Conservation (phyloP, 768 basidiomycete genomes). For the Pisolithus tinctorius region DNA sequence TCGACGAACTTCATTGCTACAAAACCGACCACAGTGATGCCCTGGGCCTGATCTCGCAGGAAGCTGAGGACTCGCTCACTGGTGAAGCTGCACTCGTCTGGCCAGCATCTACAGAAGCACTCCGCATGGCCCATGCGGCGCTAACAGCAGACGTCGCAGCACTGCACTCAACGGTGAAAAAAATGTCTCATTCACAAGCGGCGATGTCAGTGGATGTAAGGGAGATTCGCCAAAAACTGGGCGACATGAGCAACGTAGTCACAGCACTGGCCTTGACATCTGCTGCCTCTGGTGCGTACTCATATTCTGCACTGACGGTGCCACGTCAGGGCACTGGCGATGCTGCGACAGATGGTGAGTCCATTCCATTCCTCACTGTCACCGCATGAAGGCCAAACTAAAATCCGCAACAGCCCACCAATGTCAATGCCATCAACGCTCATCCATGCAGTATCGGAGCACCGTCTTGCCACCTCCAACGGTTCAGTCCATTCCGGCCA, state of each 20-base stretch:
- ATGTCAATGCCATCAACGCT: too few species aligned
- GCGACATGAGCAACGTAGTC: background rate
- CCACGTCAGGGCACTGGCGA: too few species aligned
- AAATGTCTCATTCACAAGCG: background rate
- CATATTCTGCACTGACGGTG: too few species aligned
- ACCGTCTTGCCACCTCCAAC: too few species aligned
- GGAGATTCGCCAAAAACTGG: background rate
- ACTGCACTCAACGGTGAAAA: background rate
- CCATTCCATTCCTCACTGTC: too few species aligned
- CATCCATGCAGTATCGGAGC: too few species aligned
- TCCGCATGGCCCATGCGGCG: background rate
- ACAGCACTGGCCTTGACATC: too few species aligned
- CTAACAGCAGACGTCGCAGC: background rate
- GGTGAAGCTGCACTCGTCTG: background rate
- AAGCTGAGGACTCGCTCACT: background rate
- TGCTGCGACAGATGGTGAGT: too few species aligned
- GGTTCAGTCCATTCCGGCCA: too few species aligned
- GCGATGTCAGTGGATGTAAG: background rate
- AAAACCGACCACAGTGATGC: slow-evolving; percentile 19
- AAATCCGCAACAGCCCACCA: too few species aligned
- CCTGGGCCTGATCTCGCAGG: background rate
- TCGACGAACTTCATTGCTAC: slow-evolving; percentile 21
- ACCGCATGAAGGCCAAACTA: too few species aligned
- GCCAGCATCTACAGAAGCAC: background rate
- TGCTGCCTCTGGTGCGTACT: too few species aligned